Conservation (phyloP, 2,329 filamentous ascomycete species). For the Gaeumannomyces sp. region DNA sequence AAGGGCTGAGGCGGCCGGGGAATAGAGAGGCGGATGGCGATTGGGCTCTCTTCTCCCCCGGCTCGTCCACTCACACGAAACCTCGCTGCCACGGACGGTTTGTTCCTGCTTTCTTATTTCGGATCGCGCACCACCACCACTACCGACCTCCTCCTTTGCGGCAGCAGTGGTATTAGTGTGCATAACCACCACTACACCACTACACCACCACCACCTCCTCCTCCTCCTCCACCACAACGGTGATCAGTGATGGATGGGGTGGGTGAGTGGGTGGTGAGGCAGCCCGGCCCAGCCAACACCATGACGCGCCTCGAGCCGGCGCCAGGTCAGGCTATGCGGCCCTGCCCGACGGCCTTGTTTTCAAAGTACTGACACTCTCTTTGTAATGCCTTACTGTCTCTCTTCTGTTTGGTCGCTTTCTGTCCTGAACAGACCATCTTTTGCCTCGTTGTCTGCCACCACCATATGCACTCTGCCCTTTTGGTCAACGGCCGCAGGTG, state of each 20-base stretch:
- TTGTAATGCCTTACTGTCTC: conserved; percentile 4
- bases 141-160: neutral
- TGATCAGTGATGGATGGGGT: neutral
- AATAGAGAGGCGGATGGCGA: neutral
- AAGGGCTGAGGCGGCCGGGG: too few relatives aligned
- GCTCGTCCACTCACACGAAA: conserved; percentile 1
- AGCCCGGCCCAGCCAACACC: neutral
- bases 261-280: neutral
- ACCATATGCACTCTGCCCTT: neutral
- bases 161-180: neutral
- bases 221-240: neutral
- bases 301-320: too few relatives aligned
- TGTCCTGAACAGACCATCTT: neutral
- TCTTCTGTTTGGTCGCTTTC: neutral
- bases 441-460: neutral
- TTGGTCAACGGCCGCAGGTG: too few relatives aligned
- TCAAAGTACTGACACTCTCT: neutral
- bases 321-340: neutral
- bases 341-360: neutral
- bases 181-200: neutral
- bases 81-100: neutral
- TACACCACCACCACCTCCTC: neutral
- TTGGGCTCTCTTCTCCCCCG: neutral
- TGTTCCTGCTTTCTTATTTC: neutral
- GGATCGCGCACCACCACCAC: neutral